Evolutionary conservation across 345 rosid species (phyloP).

Genomic region (Turnera subulata): DNA sequence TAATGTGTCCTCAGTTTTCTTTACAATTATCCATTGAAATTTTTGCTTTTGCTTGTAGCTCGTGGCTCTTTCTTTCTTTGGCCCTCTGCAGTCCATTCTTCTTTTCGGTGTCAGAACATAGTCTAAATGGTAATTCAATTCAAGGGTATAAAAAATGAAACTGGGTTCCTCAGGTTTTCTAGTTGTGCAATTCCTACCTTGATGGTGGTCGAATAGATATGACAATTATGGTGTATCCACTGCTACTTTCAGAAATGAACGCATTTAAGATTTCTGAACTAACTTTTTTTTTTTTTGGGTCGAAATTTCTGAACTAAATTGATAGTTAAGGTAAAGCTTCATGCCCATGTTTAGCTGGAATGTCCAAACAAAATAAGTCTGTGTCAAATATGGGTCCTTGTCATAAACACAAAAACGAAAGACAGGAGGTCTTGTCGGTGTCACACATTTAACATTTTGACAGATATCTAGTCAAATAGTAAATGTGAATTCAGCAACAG

Average conservation of each 20-base stretch:
- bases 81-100: conserved; percentile 3
- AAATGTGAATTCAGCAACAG: background rate
- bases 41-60: conserved; percentile 18
- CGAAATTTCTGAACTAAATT: background rate
- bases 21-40: conserved; percentile 7
- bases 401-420: background rate
- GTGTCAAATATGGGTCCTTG: conserved; percentile 22
- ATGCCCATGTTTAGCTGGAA: conserved; percentile 4
- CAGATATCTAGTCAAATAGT: background rate
- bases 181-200: no score
- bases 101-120: conserved; percentile 17
- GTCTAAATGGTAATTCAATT: conserved; percentile 11
- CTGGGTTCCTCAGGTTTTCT: no score
- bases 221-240: background rate
- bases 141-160: no score
- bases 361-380: conserved; percentile 16
- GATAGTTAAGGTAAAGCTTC: background rate
- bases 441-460: conserved; percentile 14
- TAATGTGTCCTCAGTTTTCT: conserved; percentile 7
- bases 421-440: conserved; percentile 15
- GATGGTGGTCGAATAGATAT: background rate
- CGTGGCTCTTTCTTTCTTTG: conserved; percentile 19
- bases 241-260: background rate
- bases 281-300: no score
- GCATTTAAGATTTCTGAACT: conserved; percentile 2